phyloP scores from a whole-genome alignment of 768 basidiomycete species.

The Lentinula guzmanii region DNA sequence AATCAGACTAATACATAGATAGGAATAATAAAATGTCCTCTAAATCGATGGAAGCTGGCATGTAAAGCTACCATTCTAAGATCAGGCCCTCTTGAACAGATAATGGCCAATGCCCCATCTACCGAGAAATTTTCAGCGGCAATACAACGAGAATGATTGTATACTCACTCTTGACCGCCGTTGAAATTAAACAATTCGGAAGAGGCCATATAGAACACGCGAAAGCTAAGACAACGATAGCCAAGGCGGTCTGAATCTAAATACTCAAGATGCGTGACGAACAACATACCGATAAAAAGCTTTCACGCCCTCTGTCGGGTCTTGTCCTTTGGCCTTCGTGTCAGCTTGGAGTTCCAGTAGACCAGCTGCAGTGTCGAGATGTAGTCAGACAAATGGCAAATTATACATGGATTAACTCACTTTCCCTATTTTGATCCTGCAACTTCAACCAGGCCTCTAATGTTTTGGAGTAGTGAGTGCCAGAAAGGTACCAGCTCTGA shows the following conservation, averaged over 20 bases:
- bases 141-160: slow-evolving; percentile 5
- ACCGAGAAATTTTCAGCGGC: neutral
- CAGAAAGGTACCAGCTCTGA: slow-evolving; percentile 57
- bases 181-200: slow-evolving; percentile 63
- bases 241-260: neutral
- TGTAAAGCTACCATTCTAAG: too few relatives aligned
- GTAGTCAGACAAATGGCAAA: neutral
- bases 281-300: slow-evolving; percentile 46
- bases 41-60: neutral
- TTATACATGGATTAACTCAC: slow-evolving; percentile 12
- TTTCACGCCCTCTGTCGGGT: slow-evolving; percentile 43
- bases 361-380: slow-evolving; percentile 23
- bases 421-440: slow-evolving; percentile 47
- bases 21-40: neutral
- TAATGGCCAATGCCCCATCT: slow-evolving; percentile 59
- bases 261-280: neutral
- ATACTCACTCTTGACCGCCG: slow-evolving; percentile 53
- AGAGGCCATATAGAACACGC: slow-evolving; percentile 69
- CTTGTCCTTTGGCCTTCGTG: slow-evolving; percentile 38
- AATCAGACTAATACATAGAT: too few relatives aligned
- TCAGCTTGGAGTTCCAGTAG: slow-evolving; percentile 43
- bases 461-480: slow-evolving; percentile 58
- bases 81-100: slow-evolving; percentile 30
- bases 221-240: slow-evolving; percentile 33
- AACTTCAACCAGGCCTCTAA: slow-evolving; percentile 61